Evolutionary conservation across 1,284 basidiomycete species (phyloP), one percentile per base, ranked within the genome.

Genomic region (Moniliophthora roreri): DNA sequence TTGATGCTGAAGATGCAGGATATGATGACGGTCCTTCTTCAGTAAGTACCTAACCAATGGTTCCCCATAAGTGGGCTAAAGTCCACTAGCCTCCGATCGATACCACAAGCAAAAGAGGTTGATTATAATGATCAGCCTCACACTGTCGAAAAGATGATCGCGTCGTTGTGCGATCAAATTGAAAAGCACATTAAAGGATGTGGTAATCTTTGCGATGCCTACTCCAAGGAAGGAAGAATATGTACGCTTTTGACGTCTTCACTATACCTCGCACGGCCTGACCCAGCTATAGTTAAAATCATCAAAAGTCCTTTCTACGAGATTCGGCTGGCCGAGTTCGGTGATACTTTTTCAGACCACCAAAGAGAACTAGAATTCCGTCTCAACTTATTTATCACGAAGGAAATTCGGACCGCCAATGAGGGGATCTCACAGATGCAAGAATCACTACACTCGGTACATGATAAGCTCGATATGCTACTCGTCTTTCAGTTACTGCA

Each of bases 1-100:
- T 53, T 68, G 38, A 52, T 63, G 36, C 52, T 62, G 28, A 59
- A 64, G 42, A 66, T 67, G 60, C 58, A 60, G 40, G 65, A 67
- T 20, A 66, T 64, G 63, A 66, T 68, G 63, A 56, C 50, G 3
- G 61, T 61, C 18, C 58, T 66, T 13, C 44, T 63, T 0, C 61
- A 63, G 66, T 66, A 39, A 15, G 49, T 48, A n/a, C n/a, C 24
- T 9, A 26, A 15, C 10, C 34, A 10, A 52, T 36, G 10, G 44
- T 23, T 18, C 35, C 24, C 11, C 34, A 8, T 11, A 20, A 13
- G 15, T 21, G 15, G 8, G n/a, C 50, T 36, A 21, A 13, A n/a
- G n/a, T 9, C 34, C 32, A 10, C 16, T 35, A 60, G 61, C 28
- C 55, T 60, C 26, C 55, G 48, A n/a, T 42, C 46, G 15, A 55